Base-by-base conservation (phyloP, 495 filamentous ascomycete genomes). In the Astrocystis sublimbata region DNA sequence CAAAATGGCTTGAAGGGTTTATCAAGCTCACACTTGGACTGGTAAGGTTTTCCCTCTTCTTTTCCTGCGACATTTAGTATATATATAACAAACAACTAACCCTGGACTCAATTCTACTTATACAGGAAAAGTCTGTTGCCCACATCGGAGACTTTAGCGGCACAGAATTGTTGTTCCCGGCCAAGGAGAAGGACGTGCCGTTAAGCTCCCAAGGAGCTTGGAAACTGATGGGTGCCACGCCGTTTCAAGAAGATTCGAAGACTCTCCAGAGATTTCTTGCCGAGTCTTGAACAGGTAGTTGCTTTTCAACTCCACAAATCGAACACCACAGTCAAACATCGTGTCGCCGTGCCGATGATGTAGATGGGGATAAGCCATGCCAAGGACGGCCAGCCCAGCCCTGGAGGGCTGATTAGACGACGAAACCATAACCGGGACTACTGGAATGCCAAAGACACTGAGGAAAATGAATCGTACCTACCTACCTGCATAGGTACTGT, bases 21-120 rank as follows among this genome's bases (percentile, higher is more conserved):
- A 71, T 75, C 38, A 73, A 75, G 38, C 59, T 75, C 38, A 73
- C 71, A 10, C 61, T 75, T n/a, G 72, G 72, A 36, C 47, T 72
- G 43, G 69, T 72, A 65, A 59, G 69, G n/a, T n/a, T n/a, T n/a
- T n/a, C n/a, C n/a, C n/a, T n/a, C n/a, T n/a, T n/a, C n/a, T n/a
- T n/a, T n/a, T n/a, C 59, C 3, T 31, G 21, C 4, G 24, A n/a
- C 17, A 9, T 5, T 47, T 42, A 42, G 35, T 8, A 8, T 30
- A 12, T n/a, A 7, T 21, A 28, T 4, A 54, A 42, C 31, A 13
- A 36, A 46, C 9, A 41, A 46, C 59, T 65, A 41, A 62, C 50
- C 24, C 9, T 21, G 10, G 17, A 23, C 35, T 54, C 7, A 23
- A 24, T 21, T 4, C 15, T 35, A n/a, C 49, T 4, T 19, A n/a